Base-by-base conservation (phyloP, 129 eudicot species). In the Erigeron canadensis region DNA sequence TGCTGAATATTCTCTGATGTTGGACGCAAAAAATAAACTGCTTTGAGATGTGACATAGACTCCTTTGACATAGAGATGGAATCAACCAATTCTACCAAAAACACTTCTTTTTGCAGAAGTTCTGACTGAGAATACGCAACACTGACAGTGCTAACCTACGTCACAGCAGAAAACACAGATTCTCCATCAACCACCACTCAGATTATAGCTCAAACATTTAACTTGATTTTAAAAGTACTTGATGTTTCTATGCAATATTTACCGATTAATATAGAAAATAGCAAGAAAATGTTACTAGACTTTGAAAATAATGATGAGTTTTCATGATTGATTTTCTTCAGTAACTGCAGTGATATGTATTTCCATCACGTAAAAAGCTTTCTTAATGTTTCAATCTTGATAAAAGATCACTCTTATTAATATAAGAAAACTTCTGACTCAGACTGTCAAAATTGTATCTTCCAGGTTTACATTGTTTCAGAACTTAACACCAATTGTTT, bases 91-190 rank as follows among this genome's bases (percentile, higher is more conserved):
- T 95, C 99, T 75, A 95, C 99, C 77, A 95, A 76, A 81, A 95
- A 95, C 59, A 95, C 99, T 84, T 95, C 97, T 82, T 95, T 95
- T 80, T 88, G 95, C 68, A 95, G 88, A 69, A 95, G 96, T 66
- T 95, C 99, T 19, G 99, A 95, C 72, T 90, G 99, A 12, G 97
- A 88, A 83, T 90, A 90, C 57, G 86, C 99, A 6, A 95, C 97
- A 76, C 97, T 95, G 71, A 95, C 97, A 73, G 75, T 71, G 76
- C 99, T 90, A 83, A 95, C 99, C 99, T 95, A 91, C 86, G 78
- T 62, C 44, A 59, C 66, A 63, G 16, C 12, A 57, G 62, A 19
- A 69, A 80, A 19, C 42, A 12, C 23, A 15, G 42, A 59, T 58
- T 42, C 56, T 38, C 65, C 60, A 70, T 44, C 39, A 74, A 56